Conservation (phyloP, 2,329 filamentous ascomycete species). For the Venturia aucupariae region DNA sequence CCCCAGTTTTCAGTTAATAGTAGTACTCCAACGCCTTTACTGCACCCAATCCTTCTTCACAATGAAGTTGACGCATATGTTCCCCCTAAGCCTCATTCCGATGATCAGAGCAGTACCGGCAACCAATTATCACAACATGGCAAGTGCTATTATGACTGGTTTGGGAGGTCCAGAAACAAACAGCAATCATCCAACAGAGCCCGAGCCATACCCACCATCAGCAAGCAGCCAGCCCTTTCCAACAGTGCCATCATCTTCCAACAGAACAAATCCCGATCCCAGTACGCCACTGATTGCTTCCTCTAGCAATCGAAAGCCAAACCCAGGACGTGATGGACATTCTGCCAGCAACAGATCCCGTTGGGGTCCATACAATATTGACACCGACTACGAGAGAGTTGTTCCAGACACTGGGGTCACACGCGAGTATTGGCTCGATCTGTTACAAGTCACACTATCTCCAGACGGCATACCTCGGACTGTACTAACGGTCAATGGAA, state of each 20-base stretch:
- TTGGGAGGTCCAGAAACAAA: not conserved
- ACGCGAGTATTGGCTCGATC: conserved; percentile 23
- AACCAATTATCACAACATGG: not conserved
- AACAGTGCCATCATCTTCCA: not conserved
- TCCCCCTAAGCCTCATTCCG: not conserved
- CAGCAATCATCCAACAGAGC: not conserved
- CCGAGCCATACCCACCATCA: not conserved
- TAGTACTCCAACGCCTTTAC: not conserved
- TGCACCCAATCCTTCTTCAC: not conserved
- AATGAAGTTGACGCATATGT: not conserved
- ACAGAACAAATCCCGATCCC: not conserved
- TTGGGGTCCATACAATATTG: conserved; percentile 6
- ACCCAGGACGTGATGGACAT: conserved; percentile 23
- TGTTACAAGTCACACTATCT: conserved; percentile 15
- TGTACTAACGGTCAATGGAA: conserved; percentile 20
- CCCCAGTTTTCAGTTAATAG: not conserved
- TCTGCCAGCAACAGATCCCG: conserved; percentile 22
- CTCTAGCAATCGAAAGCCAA: not conserved
- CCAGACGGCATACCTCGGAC: conserved; percentile 24
- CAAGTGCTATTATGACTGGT: not conserved
- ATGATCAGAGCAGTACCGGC: not conserved
- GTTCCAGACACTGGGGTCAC: conserved; percentile 26
- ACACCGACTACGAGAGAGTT: conserved; percentile 11
- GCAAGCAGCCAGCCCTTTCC: not conserved
- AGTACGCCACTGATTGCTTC: not conserved